A percentile compares a stretch with the other conserved stretches of the same genome.
Evolutionary conservation across 805 yeast species (phyloP).

Genomic region (Yamadazyma takamatsuzukensis): DNA sequence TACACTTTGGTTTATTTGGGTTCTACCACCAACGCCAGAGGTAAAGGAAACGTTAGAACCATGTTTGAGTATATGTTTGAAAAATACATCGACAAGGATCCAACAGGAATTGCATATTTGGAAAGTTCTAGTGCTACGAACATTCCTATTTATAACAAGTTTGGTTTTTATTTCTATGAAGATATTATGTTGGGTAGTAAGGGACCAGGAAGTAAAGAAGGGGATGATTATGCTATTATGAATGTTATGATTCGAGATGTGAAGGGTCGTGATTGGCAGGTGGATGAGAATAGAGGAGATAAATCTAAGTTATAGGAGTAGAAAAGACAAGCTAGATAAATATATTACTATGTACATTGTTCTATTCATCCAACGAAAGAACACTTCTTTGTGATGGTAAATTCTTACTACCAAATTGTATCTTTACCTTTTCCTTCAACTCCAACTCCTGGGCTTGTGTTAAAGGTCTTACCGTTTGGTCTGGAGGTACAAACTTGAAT

Average conservation of each 20-base stretch:
- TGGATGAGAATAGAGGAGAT: constrained; percentile 7
- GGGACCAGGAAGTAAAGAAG: constrained; percentile 25
- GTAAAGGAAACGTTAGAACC: constrained; percentile 53
- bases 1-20: constrained; percentile 48
- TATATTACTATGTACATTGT: constrained; percentile 1
- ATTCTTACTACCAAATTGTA: constrained; percentile 48
- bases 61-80: constrained; percentile 48
- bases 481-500: constrained; percentile 80
- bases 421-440: constrained; percentile 47
- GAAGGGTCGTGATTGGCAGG: constrained; percentile 33
- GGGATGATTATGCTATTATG: constrained; percentile 39
- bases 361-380: constrained; percentile 40
- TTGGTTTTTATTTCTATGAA: constrained; percentile 47
- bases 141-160: constrained; percentile 50
- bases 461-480: constrained; percentile 69
- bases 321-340: too few species aligned
- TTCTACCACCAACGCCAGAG: constrained; percentile 43
- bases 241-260: constrained; percentile 41
- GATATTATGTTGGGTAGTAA: constrained; percentile 45
- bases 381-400: constrained; percentile 58
- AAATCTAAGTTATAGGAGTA: constrained; percentile 2
- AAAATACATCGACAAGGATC: constrained; percentile 40
- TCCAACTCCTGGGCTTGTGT: constrained; percentile 60
- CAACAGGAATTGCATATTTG: constrained; percentile 41
- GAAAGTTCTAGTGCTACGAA: constrained; percentile 46